A percentile compares a stretch with the other conserved stretches of the same genome.
Evolutionary conservation across 1,284 basidiomycete species (phyloP).

Genomic region (Boletus semigastroideus): DNA sequence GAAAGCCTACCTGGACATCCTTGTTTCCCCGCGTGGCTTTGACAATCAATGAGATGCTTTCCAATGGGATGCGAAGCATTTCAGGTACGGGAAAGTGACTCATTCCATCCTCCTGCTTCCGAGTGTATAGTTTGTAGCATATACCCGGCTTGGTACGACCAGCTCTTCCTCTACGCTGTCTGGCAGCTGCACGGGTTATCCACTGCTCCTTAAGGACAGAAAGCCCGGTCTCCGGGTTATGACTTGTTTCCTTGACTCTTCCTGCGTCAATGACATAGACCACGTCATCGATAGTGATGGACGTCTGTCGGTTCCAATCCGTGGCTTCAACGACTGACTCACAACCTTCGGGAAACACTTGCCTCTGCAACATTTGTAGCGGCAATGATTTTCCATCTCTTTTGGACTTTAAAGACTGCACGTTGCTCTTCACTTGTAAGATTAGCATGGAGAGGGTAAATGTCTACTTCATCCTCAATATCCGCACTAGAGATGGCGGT

Average conservation of each 20-base stretch:
- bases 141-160: conserved; percentile 83
- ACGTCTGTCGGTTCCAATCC: conserved; percentile 58
- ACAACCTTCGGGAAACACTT: conserved; percentile 11
- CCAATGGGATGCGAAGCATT: conserved; percentile 87
- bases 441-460: conserved; percentile 90
- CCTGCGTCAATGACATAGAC: conserved; percentile 86
- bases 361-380: conserved; percentile 90
- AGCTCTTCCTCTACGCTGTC: conserved; percentile 87
- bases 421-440: conserved; percentile 84
- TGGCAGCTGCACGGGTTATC: conserved; percentile 79
- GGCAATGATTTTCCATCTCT: conserved; percentile 83
- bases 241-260: conserved; percentile 87
- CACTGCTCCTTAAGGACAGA: conserved; percentile 79
- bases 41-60: conserved; percentile 80
- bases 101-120: conserved; percentile 73
- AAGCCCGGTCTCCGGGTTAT: conserved; percentile 76
- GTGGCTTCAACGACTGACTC: neutral
- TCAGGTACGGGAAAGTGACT: conserved; percentile 79
- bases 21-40: conserved; percentile 80
- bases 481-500: conserved; percentile 53
- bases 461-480: conserved; percentile 45
- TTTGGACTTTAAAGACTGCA: conserved; percentile 67
- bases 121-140: conserved; percentile 86
- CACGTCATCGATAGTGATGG: conserved; percentile 92
- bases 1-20: conserved; percentile 66